These are phyloP conservation scores for Trametes villosa DNA, from an alignment of 768 basidiomycete genomes.

Conservation along the genomic window DNA sequence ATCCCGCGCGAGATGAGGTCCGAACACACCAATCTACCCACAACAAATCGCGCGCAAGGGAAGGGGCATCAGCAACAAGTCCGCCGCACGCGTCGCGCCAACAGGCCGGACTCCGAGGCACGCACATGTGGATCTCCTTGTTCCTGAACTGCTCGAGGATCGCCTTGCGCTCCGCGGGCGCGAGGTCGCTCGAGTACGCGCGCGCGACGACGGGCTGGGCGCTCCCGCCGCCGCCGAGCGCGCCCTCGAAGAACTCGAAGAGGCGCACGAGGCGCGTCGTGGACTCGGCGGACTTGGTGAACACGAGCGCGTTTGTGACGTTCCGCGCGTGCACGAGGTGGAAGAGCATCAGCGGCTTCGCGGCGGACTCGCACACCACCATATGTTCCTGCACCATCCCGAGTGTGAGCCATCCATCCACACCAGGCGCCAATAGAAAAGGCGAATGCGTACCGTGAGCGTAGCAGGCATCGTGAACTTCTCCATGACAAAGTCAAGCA, in stretches of 20 bases:
- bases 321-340: slow-evolving; percentile 71
- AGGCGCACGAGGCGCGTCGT: slow-evolving; percentile 80
- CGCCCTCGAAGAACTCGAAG: slow-evolving; percentile 76
- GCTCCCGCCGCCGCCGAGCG: slow-evolving; percentile 19
- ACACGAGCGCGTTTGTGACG: slow-evolving; percentile 79
- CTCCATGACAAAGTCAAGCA: slow-evolving; percentile 66
- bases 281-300: slow-evolving; percentile 97
- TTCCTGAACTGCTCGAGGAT: slow-evolving; percentile 83
- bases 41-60: no score
- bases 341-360: slow-evolving; percentile 90
- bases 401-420: no score
- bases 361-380: slow-evolving; percentile 73
- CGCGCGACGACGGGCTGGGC: slow-evolving; percentile 47
- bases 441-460: slow-evolving; percentile 58
- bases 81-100: slow-evolving; percentile 5
- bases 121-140: slow-evolving; percentile 83
- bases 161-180: slow-evolving; percentile 67
- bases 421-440: neutral
- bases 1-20: slow-evolving; percentile 96
- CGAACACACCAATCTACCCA: slow-evolving; percentile 96
- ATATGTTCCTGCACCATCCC: slow-evolving; percentile 71
- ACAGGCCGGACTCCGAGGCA: slow-evolving; percentile 1
- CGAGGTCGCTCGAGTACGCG: slow-evolving; percentile 89
- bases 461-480: slow-evolving; percentile 82
- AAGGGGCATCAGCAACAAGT: neutral